Conservation (phyloP, 2,329 filamentous ascomycete genomes). For the Aspergillus cejpii region DNA sequence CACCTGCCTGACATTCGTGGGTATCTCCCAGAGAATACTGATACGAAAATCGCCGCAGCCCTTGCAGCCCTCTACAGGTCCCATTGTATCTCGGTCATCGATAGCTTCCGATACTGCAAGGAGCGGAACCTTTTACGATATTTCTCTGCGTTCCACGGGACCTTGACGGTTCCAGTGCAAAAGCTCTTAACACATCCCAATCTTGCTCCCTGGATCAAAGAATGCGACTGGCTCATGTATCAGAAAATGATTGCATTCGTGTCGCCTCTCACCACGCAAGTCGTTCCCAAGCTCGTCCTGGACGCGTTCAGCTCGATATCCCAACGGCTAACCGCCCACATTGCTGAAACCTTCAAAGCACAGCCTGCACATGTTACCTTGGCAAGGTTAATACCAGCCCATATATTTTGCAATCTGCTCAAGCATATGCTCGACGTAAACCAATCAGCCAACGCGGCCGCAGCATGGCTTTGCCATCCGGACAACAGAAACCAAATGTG, state of each 20-base stretch:
- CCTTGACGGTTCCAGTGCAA: conserved; percentile 91
- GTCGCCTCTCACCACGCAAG: conserved; percentile 79
- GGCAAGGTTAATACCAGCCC: conserved; percentile 81
- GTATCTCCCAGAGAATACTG: conserved; percentile 74
- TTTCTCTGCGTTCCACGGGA: conserved; percentile 91
- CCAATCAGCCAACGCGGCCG: conserved; percentile 84
- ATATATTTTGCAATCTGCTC: conserved; percentile 78
- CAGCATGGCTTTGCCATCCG: conserved; percentile 82
- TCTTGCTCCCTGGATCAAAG: conserved; percentile 85
- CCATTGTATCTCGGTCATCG: conserved; percentile 90
- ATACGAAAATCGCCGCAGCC: conserved; percentile 78
- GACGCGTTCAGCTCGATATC: conserved; percentile 84
- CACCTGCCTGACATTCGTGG: conserved; percentile 77
- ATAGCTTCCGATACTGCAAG: conserved; percentile 92
- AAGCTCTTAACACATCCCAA: conserved; percentile 78
- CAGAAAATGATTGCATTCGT: conserved; percentile 95
- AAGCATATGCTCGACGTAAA: conserved; percentile 88
- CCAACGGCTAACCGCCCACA: conserved; percentile 69
- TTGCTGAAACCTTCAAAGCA: conserved; percentile 75
- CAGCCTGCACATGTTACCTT: conserved; percentile 79
- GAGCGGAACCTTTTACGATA: conserved; percentile 95
- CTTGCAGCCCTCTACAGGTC: conserved; percentile 83
- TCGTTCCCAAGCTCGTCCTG: conserved; percentile 79
- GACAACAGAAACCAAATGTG: conserved; percentile 95
- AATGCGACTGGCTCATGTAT: conserved; percentile 92